Base-by-base conservation (phyloP, 2,329 filamentous ascomycete genomes). In the Trichoderma sp. region DNA sequence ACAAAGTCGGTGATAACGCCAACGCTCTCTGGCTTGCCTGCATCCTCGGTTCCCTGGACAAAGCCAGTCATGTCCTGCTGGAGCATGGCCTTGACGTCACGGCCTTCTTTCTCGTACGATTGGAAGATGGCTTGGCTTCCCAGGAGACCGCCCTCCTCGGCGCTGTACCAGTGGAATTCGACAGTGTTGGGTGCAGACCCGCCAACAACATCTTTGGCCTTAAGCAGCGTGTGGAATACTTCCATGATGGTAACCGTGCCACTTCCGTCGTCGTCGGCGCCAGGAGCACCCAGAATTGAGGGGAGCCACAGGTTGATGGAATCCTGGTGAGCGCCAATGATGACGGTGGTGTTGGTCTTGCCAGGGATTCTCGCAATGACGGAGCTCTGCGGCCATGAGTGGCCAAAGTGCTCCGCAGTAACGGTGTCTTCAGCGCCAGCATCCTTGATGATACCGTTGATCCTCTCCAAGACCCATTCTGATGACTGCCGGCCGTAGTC, bases 31-130 rank as follows among this genome's bases (percentile, higher is more conserved):
- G 90, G 88, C 81, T 93, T 87, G 72, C 94, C 94, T 3, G 93
- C 91, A 75, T 96, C 92, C 23, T 96, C 83, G 0, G 94, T 97
- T 77, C 91, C 91, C 80, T 95, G 90, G 6, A 94, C 88, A 80
- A 92, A 98, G 20, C 95, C 95, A 1, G 94, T 97, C 95, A 98
- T 98, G 82, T 98, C 95, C 82, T 98, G 95, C 84, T 98, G 95
- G 69, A 98, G 88, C 96, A 98, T 98, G 39, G 95, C 95, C 84
- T 95, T 97, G 81, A 98, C 87, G 75, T 95, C 90, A 30, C 91
- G 88, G 36, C 88, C 87, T 26, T 88, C 82, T 79, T 91, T 89
- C 81, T 93, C 91, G 79, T 98, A 98, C 8, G 88, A 84, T 65
- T 88, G 87, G 85, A 98, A 98, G 80, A 98, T 93, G 69, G 93